These are phyloP conservation scores for Castanopsis chinensis DNA, from an alignment of 306 rosid genomes.

Conservation along the genomic window DNA sequence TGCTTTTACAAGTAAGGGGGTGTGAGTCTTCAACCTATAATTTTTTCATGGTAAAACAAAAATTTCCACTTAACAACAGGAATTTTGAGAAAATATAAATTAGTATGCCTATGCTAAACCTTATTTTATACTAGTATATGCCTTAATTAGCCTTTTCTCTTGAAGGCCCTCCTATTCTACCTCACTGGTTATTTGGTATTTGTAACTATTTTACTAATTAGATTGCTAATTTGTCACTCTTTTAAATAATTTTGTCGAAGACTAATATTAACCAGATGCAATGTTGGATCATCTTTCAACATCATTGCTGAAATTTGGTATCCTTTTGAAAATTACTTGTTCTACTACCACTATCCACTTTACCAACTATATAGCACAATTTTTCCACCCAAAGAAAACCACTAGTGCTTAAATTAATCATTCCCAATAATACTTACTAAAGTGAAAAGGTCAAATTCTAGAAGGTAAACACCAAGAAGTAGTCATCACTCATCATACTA, in stretches of 20 bases:
- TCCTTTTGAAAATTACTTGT: background rate
- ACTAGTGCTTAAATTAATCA: background rate
- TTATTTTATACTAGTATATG: too few relatives aligned
- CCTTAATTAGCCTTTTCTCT: background rate
- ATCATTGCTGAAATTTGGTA: background rate
- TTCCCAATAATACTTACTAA: background rate
- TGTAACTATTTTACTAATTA: background rate
- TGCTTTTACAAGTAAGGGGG: too few relatives aligned
- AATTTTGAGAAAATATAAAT: too few relatives aligned
- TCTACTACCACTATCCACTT: too few relatives aligned
- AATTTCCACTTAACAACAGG: too few relatives aligned
- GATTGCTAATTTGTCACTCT: background rate
- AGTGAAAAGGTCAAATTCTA: background rate
- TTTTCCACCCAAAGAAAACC: background rate
- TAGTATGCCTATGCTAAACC: too few relatives aligned
- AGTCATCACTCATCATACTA: too few relatives aligned
- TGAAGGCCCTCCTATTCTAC: background rate
- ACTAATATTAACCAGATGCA: background rate
- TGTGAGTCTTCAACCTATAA: too few relatives aligned
- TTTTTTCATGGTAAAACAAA: too few relatives aligned
- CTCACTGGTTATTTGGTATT: background rate
- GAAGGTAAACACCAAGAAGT: background rate
- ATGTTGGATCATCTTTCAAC: background rate
- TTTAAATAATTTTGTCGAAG: background rate
- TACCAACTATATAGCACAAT: too few relatives aligned